Evolutionary conservation across 495 filamentous ascomycete genomes (phyloP), one percentile per base, ranked within the genome.

Genomic region (Talaromyces wortmannii): DNA sequence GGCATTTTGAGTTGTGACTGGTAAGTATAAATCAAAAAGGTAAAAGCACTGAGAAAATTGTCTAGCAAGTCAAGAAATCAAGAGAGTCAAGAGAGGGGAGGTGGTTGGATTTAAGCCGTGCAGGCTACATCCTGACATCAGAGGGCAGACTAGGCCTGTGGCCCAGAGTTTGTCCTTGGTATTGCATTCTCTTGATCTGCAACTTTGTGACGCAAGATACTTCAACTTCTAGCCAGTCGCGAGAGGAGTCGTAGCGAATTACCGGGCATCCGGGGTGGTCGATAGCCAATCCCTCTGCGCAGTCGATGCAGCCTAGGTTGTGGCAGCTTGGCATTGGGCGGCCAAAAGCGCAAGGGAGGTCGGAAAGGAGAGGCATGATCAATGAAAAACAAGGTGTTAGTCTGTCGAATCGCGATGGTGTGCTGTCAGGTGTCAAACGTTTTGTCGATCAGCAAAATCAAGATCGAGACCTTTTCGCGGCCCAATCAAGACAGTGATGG

Each of bases 1-100:
- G 74, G 73, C 74, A 76, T 77, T 55, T 48, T 69, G 23, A 23
- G 63, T 55, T 55, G 36, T 53, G 0, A 16, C n/a, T 8, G 13
- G 5, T 40, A 40, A 10, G 8, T 40, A 10, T 40, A 2, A 5
- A 13, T 40, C 2, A 8, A 23, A 23, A 23, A 23, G 4, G 23
- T 23, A 23, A 23, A 23, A 23, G 23, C 23, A 4, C 15, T 18
- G 48, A 32, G 13, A 6, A 13, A 31, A 12, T 2, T 33, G 48
- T 8, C 11, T 18, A 52, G 42, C 7, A 52, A 52, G 7, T 30
- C 32, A 52, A 13, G 36, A 52, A 40, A 5, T 3, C 17, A 12
- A 31, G 42, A 16, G 23, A 23, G 23, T 2, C 23, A 23, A 23
- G n/a, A 16, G 6, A 32, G 33, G 31, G 48, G 31, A 16, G 31